A percentile compares a stretch with the other conserved stretches of the same genome.
Evolutionary conservation across 257 asterid genomes (phyloP).

Genomic region (Leonotis leonurus): DNA sequence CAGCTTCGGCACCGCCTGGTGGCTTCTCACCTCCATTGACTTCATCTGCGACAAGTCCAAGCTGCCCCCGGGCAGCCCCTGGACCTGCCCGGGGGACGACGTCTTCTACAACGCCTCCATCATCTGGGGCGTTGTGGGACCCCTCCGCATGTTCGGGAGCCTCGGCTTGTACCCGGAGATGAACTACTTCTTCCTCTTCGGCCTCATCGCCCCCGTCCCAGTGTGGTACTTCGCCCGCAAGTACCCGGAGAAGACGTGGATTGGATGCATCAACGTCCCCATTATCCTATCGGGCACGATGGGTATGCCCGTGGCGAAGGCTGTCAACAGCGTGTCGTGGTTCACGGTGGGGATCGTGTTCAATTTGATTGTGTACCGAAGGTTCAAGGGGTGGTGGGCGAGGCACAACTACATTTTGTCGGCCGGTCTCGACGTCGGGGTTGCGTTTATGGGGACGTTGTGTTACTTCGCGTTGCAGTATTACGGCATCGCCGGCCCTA

Average conservation of each 20-base stretch:
- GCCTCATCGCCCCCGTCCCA: constrained; percentile 47
- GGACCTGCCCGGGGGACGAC: constrained; percentile 77
- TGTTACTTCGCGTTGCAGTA: constrained; percentile 46
- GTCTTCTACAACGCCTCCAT: constrained; percentile 81
- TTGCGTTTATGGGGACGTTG: constrained; percentile 67
- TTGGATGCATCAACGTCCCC: constrained; percentile 40
- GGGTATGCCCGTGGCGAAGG: constrained; percentile 46
- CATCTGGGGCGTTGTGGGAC: constrained; percentile 77
- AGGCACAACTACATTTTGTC: constrained; percentile 59
- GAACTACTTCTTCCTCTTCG: constrained; percentile 68
- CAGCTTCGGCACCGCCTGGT: constrained; percentile 68
- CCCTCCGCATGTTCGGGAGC: constrained; percentile 61
- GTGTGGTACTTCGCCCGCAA: constrained; percentile 44
- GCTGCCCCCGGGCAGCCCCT: constrained; percentile 61
- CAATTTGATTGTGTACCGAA: constrained; percentile 44
- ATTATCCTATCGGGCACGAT: constrained; percentile 47
- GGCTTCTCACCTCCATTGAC: constrained; percentile 47
- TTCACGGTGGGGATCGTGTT: constrained; percentile 47
- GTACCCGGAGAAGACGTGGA: constrained; percentile 59
- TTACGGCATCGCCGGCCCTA: constrained; percentile 33
- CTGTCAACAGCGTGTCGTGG: constrained; percentile 52
- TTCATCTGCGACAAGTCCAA: constrained; percentile 43
- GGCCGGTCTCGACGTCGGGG: constrained; percentile 66
- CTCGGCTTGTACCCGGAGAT: constrained; percentile 52
- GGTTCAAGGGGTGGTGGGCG: constrained; percentile 73